Evolutionary conservation across 176 grass and related monocot genomes (phyloP).

Genomic region (Cenchrus americanus): DNA sequence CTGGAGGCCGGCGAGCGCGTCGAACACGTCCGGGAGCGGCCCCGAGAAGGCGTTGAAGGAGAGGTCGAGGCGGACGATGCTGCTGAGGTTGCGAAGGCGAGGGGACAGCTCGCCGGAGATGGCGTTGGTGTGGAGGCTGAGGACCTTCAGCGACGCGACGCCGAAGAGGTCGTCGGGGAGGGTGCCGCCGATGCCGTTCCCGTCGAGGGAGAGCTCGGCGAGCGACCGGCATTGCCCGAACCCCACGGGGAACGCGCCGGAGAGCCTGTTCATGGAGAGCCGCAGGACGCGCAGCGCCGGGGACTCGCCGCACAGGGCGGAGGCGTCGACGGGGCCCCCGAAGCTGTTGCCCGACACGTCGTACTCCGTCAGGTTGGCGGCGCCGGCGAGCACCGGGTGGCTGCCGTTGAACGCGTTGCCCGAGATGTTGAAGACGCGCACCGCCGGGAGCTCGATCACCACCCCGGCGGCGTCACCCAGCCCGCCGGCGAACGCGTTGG

Average conservation of each 20-base stretch:
- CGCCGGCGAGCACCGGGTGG: constrained; percentile 42
- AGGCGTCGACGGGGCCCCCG: constrained; percentile 15
- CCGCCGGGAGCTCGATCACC: constrained; percentile 35
- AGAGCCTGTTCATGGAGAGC: constrained; percentile 57
- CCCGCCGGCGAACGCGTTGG: constrained; percentile 23
- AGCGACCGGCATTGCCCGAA: constrained; percentile 57
- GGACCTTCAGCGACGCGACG: constrained; percentile 25
- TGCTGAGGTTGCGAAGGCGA: constrained; percentile 51
- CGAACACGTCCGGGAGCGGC: constrained; percentile 51
- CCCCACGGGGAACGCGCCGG: constrained; percentile 41
- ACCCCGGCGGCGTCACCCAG: neutral
- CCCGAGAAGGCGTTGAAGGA: constrained; percentile 68
- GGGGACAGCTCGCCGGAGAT: constrained; percentile 45
- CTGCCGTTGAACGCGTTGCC: constrained; percentile 50
- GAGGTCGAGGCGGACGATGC: constrained; percentile 60
- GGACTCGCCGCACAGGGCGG: constrained; percentile 34
- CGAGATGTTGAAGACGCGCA: constrained; percentile 53
- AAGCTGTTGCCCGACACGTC: constrained; percentile 54
- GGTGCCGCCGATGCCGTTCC: constrained; percentile 48
- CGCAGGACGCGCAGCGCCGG: constrained; percentile 16
- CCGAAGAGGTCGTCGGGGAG: constrained; percentile 57
- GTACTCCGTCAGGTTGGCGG: constrained; percentile 31
- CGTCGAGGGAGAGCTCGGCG: constrained; percentile 56
- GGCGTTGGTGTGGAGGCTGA: constrained; percentile 54
- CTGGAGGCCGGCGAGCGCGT: constrained; percentile 35